A percentile compares a stretch with the other conserved stretches of the same genome.
These are phyloP conservation scores for Camellia oleifera DNA, from an alignment of 179 eudicot genomes.

Conservation along the genomic window DNA sequence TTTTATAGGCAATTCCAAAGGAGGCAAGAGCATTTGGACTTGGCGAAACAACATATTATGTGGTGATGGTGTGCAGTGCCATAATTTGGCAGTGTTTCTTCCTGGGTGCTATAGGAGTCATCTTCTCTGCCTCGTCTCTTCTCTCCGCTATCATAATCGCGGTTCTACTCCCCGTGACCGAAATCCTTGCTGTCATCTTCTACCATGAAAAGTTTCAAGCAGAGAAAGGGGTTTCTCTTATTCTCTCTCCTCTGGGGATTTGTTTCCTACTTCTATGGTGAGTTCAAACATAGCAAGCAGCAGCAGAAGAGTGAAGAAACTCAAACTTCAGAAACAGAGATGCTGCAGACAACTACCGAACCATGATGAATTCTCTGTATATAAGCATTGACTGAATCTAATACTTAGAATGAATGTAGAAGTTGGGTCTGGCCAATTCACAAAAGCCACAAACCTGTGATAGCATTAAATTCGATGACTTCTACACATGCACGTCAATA, in stretches of 20 bases:
- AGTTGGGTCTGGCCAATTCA: too few species aligned
- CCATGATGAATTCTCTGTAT: not conserved
- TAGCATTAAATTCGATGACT: not conserved
- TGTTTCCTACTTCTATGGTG: constrained; percentile 63
- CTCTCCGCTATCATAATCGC: constrained; percentile 52
- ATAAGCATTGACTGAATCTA: too few species aligned
- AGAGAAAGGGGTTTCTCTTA: constrained; percentile 54
- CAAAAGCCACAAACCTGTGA: too few species aligned
- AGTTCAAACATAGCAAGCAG: constrained; percentile 22
- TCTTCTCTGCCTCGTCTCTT: constrained; percentile 53
- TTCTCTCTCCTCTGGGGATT: constrained; percentile 72
- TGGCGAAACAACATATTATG: constrained; percentile 36
- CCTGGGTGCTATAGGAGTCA: constrained; percentile 54
- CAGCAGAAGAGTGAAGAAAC: not conserved
- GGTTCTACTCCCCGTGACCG: constrained; percentile 46
- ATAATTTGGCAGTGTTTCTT: constrained; percentile 57
- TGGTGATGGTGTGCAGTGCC: constrained; percentile 36
- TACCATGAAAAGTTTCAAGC: constrained; percentile 54
- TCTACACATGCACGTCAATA: not conserved
- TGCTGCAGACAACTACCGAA: not conserved
- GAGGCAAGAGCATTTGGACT: constrained; percentile 41
- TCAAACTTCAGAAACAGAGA: constrained; percentile 6
- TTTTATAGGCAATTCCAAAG: constrained; percentile 39
- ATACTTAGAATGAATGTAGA: not conserved
- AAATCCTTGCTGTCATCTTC: constrained; percentile 45